Base-by-base conservation (phyloP, 2,329 filamentous ascomycete genomes). In the Rutstroemia sp. region DNA sequence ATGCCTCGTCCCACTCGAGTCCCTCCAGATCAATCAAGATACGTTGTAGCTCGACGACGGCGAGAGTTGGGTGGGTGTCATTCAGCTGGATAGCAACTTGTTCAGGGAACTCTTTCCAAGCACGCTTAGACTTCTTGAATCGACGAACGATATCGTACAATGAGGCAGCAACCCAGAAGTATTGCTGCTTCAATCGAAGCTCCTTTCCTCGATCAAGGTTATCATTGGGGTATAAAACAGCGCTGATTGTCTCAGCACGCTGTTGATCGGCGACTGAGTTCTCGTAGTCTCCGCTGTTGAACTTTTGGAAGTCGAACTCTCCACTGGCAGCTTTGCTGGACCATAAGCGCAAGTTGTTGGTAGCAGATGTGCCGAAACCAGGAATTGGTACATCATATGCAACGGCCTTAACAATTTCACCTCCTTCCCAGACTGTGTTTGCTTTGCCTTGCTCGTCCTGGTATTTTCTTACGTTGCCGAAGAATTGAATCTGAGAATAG, bases 291-390 rank as follows among this genome's bases (percentile, higher is more conserved):
- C 94, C 94, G 58, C 81, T 94, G 75, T 99, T 99, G 84, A 99
- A 99, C 72, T 97, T 97, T 69, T 96, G 92, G 75, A 99, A 99
- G 75, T 99, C 92, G 63, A 99, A 99, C 73, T 99, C 94, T 63
- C 94, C 94, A 65, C 90, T 92, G 47, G 92, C 92, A 45, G 94
- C 92, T 75, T 96, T 96, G 78, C 91, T 96, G 46, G 91, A 96
- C 94, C 94, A 99, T 41, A 99, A 79, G 59, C 94, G 87, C 61
- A 99, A 79, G 74, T 99, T 99, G 78, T 99, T 99, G 65, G 92
- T 96, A 10, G 92, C 92, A 7, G 83, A 77, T 0, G 94, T 99
- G 60, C 83, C 85, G 70, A 91, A 97, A 9, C 94, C 94, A 19
- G 94, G 94, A 64, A 97, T 90, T 59, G 85, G 83, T 44, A 96